Conservation (phyloP, 352 stramenopile species). For the Thraustochytrium striatum region DNA sequence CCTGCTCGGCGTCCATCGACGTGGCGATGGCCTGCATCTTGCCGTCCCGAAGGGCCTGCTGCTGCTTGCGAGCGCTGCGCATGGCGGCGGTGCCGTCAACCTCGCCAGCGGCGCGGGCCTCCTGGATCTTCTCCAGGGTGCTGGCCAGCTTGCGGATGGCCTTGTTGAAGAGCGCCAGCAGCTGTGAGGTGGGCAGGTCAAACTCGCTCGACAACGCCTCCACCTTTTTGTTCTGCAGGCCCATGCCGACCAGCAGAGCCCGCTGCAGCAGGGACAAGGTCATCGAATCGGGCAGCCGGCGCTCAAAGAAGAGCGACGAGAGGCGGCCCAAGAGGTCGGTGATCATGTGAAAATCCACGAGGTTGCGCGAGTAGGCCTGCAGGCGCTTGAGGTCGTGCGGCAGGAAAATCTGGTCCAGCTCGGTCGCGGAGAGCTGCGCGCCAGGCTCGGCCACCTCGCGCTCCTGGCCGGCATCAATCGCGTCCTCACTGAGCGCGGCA, state of each 20-base stretch:
- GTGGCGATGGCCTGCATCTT: constrained; percentile 60
- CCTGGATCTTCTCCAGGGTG: constrained; percentile 69
- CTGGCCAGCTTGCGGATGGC: constrained; percentile 78
- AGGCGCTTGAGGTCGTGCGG: constrained; percentile 93
- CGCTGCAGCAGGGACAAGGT: constrained; percentile 90
- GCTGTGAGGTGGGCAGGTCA: constrained; percentile 86
- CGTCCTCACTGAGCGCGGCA: not conserved
- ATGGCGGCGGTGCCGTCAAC: constrained; percentile 61
- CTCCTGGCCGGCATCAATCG: constrained; percentile 24
- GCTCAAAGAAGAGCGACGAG: constrained; percentile 90
- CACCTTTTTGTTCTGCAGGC: constrained; percentile 74
- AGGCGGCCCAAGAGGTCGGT: constrained; percentile 92
- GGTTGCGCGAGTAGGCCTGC: constrained; percentile 94
- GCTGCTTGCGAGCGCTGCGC: constrained; percentile 70
- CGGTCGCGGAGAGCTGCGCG: constrained; percentile 60
- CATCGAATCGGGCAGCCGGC: constrained; percentile 80
- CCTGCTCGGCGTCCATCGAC: constrained; percentile 59
- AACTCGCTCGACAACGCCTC: constrained; percentile 87
- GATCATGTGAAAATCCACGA: constrained; percentile 99
- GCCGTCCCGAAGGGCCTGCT: constrained; percentile 67
- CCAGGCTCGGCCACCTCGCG: not conserved
- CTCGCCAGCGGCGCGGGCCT: constrained; percentile 31
- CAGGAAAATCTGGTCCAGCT: constrained; percentile 37
- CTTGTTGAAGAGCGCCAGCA: constrained; percentile 98
- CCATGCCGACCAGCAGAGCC: constrained; percentile 89